Evolutionary conservation across 176 grass and related monocot species (phyloP), one percentile per base, ranked within the genome.

Genomic region (Carex kokanica): DNA sequence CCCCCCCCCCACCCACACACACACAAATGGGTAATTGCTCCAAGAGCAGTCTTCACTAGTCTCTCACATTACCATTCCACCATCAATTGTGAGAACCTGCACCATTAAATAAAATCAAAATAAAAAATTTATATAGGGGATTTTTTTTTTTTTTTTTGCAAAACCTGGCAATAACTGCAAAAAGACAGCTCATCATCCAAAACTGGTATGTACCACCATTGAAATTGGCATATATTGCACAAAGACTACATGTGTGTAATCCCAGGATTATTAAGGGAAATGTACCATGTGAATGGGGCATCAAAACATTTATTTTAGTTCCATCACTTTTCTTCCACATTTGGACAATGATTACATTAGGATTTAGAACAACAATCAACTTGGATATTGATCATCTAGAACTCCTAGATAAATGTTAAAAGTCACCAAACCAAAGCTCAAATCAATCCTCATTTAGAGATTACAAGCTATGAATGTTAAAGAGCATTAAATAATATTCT

Each of bases 1-100:
- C 32, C 32, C 32, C 32, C 32, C 32, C 8, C 73, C 51, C 3
- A n/a, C n/a, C n/a, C n/a, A n/a, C n/a, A n/a, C n/a, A n/a, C n/a
- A n/a, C 25, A 12, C 24, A 56, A 0, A n/a, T 32, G 23, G 55
- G 16, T 31, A 75, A 14, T 29, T 43, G 51, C 11, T 54, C 6
- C 45, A 32, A 77, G 13, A 56, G 14, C 40, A 23, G 1, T 4
- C 41, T 1, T 73, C 69, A 49, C 57, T 78, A 21, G 6, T 27
- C 14, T 18, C 60, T 91, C 71, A 97, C 89, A 97, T 94, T 11
- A 92, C 92, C 49, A 97, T 64, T 17, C 94, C 94, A 65, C 94
- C 94, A 77, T 94, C 94, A 87, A 97, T 83, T 31, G 91, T 86
- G n/a, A 97, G 72, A 49, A 97, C 89, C 91, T 97, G 88, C 84